Evolutionary conservation across 345 rosid genomes (phyloP).

Genomic region (Orychophragmus violaceus): DNA sequence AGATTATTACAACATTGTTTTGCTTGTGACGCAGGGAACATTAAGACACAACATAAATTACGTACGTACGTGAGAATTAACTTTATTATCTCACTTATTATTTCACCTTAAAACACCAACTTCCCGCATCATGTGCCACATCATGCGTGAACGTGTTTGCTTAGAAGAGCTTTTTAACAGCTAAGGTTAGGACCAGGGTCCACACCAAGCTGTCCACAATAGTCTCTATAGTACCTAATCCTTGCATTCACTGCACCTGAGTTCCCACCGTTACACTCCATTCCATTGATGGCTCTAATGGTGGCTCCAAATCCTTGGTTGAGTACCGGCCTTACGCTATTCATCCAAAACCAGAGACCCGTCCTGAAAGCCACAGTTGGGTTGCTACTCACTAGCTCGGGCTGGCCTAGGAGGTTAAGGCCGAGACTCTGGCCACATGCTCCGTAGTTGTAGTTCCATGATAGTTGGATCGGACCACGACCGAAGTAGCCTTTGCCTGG

Average conservation of each 20-base stretch:
- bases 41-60: not conserved
- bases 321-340: slow-evolving; percentile 32
- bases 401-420: slow-evolving; percentile 35
- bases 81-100: slow-evolving; percentile 19
- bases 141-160: not conserved
- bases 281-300: slow-evolving; percentile 41
- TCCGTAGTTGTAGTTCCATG: slow-evolving; percentile 60
- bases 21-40: slow-evolving; percentile 23
- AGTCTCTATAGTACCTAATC: slow-evolving; percentile 32
- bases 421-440: slow-evolving; percentile 34
- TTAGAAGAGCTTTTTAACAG: slow-evolving; percentile 19
- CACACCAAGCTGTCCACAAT: slow-evolving; percentile 38
- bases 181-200: slow-evolving; percentile 30
- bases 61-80: not conserved
- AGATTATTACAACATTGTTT: slow-evolving; percentile 3
- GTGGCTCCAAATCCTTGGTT: slow-evolving; percentile 52
- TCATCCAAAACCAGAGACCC: slow-evolving; percentile 57
- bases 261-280: slow-evolving; percentile 40
- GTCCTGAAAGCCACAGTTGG: slow-evolving; percentile 40
- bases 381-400: slow-evolving; percentile 39
- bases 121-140: not conserved
- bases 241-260: slow-evolving; percentile 35
- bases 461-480: slow-evolving; percentile 51
- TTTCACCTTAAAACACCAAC: not conserved
- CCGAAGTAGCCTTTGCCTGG: slow-evolving; percentile 42